Evolutionary conservation across 2,329 filamentous ascomycete species (phyloP).

Genomic region (Harringtonia lauricola): DNA sequence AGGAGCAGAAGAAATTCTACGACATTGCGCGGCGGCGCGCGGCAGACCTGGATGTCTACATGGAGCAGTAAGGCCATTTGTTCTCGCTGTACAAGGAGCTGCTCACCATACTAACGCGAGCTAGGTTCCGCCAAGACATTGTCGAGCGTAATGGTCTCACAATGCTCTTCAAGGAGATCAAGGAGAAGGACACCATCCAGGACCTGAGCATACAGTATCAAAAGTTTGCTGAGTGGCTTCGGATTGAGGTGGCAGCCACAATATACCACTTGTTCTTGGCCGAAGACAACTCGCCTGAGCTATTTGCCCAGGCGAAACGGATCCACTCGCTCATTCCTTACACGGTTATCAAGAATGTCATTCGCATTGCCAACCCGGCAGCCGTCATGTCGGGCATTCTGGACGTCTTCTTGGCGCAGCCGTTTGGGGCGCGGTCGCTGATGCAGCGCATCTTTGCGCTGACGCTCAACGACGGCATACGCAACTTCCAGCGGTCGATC

Average conservation of each 20-base stretch:
- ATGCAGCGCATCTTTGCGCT: conserved; percentile 92
- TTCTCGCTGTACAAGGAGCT: not conserved
- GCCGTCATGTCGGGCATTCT: conserved; percentile 94
- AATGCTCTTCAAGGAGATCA: conserved; percentile 86
- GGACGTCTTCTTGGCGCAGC: conserved; percentile 91
- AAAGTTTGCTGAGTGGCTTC: conserved; percentile 96
- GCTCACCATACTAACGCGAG: conserved; percentile 5
- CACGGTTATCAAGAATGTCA: conserved; percentile 88
- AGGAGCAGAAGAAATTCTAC: conserved; percentile 90
- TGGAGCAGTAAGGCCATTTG: conserved; percentile 68
- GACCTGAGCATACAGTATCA: conserved; percentile 92
- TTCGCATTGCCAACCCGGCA: conserved; percentile 89
- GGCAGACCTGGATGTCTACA: conserved; percentile 89
- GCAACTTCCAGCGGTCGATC: conserved; percentile 75
- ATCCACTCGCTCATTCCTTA: conserved; percentile 96
- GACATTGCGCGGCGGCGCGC: conserved; percentile 87
- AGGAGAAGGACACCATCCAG: conserved; percentile 74
- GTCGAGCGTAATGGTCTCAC: conserved; percentile 74
- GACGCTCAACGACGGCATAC: conserved; percentile 83
- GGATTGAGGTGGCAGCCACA: conserved; percentile 93
- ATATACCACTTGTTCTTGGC: conserved; percentile 95
- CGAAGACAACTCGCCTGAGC: conserved; percentile 93
- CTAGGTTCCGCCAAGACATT: conserved; percentile 53
- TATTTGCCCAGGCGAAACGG: conserved; percentile 87
- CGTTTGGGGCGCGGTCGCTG: conserved; percentile 79